Base-by-base conservation (phyloP, 345 rosid genomes). In the Sonneratia alba region DNA sequence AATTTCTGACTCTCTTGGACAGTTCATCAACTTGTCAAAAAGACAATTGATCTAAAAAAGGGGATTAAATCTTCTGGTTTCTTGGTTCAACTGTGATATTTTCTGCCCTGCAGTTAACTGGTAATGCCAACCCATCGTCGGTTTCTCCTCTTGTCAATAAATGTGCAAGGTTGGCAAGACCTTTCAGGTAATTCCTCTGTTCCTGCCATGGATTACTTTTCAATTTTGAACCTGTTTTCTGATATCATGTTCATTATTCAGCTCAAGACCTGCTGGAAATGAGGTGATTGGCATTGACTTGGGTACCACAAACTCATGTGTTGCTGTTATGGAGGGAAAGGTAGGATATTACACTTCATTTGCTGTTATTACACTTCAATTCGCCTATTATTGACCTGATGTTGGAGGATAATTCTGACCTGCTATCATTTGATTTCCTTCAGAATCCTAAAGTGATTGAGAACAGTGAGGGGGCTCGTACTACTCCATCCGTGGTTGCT, bases 321-420 rank as follows among this genome's bases (percentile, higher is more conserved):
- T 95, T 75, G 83, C 96, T n/a, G 87, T 92, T 72, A 95, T 95
- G 99, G 99, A 95, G 74, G 99, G 99, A 53, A 95, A 92, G 87
- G 99, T 95, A 69, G 63, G 72, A 55, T 3, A 37, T n/a, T 22
- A 34, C 45, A 9, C n/a, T n/a, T 22, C 3, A 51, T 1, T 14
- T 42, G 36, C 12, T 9, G 47, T 42, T 4, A 3, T 45, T 71
- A 16, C 24, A 15, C 11, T 0, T 3, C 32, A 51, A 36, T 73
- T 16, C 1, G 36, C 32, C 34, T 16, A 8, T 66, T 40, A 22
- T 40, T 47, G 2, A 75, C 15, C 36, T 3, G 13, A 1, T 3
- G 63, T 32, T 68, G 55, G 18, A 42, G 24, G 36, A 68, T 18
- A 6, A 24, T 43, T 24, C 7, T 48, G 16, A 68, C 36, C 36